Evolutionary conservation across 495 filamentous ascomycete species (phyloP).

Genomic region (Neurospora hispaniola): DNA sequence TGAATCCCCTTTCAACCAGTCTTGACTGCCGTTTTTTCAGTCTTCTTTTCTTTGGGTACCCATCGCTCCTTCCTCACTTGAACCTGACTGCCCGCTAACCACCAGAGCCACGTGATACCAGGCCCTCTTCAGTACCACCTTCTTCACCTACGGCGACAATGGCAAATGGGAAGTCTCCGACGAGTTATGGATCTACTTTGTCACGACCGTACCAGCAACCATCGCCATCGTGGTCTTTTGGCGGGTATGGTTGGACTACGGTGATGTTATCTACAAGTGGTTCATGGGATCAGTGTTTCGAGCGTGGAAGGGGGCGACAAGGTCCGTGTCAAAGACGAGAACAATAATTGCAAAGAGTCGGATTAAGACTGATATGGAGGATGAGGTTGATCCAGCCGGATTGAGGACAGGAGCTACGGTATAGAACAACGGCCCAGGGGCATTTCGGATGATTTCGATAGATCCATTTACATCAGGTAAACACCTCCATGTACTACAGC

Average conservation of each 20-base stretch:
- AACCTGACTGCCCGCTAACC: background rate
- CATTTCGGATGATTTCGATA: too few species aligned
- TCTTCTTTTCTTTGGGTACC: background rate
- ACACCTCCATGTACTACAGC: background rate
- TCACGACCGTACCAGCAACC: slow-evolving; percentile 11
- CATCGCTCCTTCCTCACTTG: background rate
- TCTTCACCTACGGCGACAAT: slow-evolving; percentile 12
- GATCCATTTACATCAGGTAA: background rate
- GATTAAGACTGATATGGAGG: background rate
- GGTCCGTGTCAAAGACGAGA: background rate
- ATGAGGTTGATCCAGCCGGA: background rate
- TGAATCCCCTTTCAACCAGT: background rate
- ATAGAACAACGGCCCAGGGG: too few species aligned
- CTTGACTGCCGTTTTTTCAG: background rate
- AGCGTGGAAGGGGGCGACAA: background rate
- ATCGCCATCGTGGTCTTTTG: slow-evolving; percentile 10
- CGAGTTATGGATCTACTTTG: slow-evolving; percentile 15
- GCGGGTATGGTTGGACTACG: slow-evolving; percentile 9
- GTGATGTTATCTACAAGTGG: slow-evolving; percentile 5
- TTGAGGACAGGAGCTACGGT: background rate
- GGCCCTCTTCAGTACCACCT: slow-evolving; percentile 19
- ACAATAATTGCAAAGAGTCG: background rate
- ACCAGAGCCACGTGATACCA: background rate
- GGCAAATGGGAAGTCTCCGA: slow-evolving; percentile 8
- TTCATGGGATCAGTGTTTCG: background rate